Conservation (phyloP, 805 yeast species). For the Cyberlindnera galapagoensis region DNA sequence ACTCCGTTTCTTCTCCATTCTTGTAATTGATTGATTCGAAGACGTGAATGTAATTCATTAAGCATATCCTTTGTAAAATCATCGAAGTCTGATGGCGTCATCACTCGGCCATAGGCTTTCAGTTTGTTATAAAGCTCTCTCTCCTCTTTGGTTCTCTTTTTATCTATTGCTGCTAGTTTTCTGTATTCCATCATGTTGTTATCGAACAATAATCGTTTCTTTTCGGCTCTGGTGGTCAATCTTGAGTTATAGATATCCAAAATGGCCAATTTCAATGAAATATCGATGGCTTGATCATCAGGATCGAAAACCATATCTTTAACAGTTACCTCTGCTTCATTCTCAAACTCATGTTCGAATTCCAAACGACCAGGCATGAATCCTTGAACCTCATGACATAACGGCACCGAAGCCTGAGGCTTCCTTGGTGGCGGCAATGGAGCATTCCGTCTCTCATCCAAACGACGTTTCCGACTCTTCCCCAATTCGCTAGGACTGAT, state of each 20-base stretch:
- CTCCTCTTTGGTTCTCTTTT: conserved; percentile 82
- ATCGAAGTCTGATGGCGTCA: conserved; percentile 78
- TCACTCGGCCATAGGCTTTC: conserved; percentile 74
- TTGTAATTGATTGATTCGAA: conserved; percentile 82
- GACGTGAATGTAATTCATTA: conserved; percentile 71
- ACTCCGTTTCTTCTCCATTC: conserved; percentile 92
- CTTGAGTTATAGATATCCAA: conserved; percentile 86
- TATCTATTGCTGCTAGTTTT: conserved; percentile 73
- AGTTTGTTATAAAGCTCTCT: conserved; percentile 70
- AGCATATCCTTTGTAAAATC: conserved; percentile 66
- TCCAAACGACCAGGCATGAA: conserved; percentile 98
- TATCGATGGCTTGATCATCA: conserved; percentile 83
- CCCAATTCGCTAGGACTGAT: conserved; percentile 67
- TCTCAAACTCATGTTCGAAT: conserved; percentile 93
- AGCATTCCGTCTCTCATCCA: conserved; percentile 64
- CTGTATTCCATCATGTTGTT: conserved; percentile 82
- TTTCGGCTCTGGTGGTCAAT: conserved; percentile 86
- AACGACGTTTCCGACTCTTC: conserved; percentile 56
- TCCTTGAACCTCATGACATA: conserved; percentile 95
- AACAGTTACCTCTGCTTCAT: conserved; percentile 90
- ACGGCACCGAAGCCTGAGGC: conserved; percentile 87
- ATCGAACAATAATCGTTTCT: conserved; percentile 73
- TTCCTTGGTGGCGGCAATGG: conserved; percentile 85
- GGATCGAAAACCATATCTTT: conserved; percentile 95
- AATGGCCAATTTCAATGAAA: conserved; percentile 81